Conservation (phyloP, 2,329 filamentous ascomycete genomes). For the Botryotinia narcissicola region DNA sequence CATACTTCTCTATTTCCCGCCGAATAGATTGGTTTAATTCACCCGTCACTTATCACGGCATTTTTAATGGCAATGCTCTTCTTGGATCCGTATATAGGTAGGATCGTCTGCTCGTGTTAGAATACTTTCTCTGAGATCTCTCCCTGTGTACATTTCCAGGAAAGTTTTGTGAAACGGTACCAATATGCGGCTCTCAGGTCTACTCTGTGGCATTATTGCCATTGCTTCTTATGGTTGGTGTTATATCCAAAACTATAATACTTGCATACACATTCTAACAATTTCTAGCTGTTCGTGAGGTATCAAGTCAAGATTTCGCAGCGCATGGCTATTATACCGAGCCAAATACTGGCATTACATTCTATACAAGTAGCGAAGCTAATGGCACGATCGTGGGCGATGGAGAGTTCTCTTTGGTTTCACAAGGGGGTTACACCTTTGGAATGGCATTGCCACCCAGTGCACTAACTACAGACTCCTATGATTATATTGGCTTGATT, state of each 20-base stretch:
- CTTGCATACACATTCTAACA: slow-evolving; percentile 17
- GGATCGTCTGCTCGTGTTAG: background rate
- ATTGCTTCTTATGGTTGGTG: slow-evolving; percentile 30
- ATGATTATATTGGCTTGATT: slow-evolving; percentile 59
- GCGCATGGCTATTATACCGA: slow-evolving; percentile 43
- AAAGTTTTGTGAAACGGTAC: slow-evolving; percentile 20
- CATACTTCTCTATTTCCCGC: background rate
- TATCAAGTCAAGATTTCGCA: slow-evolving; percentile 36
- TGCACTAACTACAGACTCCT: slow-evolving; percentile 47
- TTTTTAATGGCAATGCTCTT: background rate
- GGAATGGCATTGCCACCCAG: slow-evolving; percentile 54
- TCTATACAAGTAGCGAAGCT: slow-evolving; percentile 49
- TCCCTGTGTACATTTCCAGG: background rate
- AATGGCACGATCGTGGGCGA: slow-evolving; percentile 40
- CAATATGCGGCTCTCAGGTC: slow-evolving; percentile 33
- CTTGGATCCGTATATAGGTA: background rate
- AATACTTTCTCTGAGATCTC: background rate
- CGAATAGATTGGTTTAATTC: background rate
- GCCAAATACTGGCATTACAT: slow-evolving; percentile 50
- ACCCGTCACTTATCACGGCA: background rate
- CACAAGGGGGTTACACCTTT: slow-evolving; percentile 48
- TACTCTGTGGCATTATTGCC: slow-evolving; percentile 30
- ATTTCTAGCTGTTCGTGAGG: slow-evolving; percentile 26
- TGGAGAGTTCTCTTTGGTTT: slow-evolving; percentile 33
- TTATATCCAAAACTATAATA: background rate